Conservation (phyloP, 768 basidiomycete genomes). For the Neoboletus subvelutipes region DNA sequence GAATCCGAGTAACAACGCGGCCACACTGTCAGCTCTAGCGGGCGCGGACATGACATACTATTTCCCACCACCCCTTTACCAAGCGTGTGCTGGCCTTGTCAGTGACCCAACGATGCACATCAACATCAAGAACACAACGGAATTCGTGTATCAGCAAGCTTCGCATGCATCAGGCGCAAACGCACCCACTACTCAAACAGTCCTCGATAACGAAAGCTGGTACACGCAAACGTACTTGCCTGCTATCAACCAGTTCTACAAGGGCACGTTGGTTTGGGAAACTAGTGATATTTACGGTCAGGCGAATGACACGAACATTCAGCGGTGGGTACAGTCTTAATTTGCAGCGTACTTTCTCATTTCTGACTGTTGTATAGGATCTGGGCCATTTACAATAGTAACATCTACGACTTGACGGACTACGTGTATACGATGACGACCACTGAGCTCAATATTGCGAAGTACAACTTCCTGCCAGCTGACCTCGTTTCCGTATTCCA, state of each 20-base stretch:
- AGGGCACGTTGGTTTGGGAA: slow-evolving; percentile 59
- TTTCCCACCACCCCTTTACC: slow-evolving; percentile 57
- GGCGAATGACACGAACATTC: slow-evolving; percentile 37
- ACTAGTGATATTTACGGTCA: slow-evolving; percentile 36
- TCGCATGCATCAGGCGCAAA: slow-evolving; percentile 57
- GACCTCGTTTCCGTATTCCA: slow-evolving; percentile 52
- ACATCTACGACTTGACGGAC: slow-evolving; percentile 64
- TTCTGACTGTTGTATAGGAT: slow-evolving; percentile 33
- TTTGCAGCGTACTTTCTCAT: slow-evolving; percentile 9
- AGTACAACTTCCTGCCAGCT: slow-evolving; percentile 54
- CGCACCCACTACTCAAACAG: slow-evolving; percentile 37
- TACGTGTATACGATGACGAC: slow-evolving; percentile 60
- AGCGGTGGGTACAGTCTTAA: slow-evolving; percentile 25
- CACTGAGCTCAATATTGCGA: slow-evolving; percentile 40
- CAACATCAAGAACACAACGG: slow-evolving; percentile 47
- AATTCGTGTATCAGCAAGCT: slow-evolving; percentile 41
- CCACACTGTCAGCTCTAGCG: slow-evolving; percentile 51
- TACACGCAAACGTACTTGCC: slow-evolving; percentile 57
- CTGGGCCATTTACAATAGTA: slow-evolving; percentile 60
- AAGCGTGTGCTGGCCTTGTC: slow-evolving; percentile 62
- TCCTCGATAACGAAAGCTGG: slow-evolving; percentile 46
- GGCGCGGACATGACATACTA: slow-evolving; percentile 64
- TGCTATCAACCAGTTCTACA: slow-evolving; percentile 53
- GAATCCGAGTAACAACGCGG: slow-evolving; percentile 47
- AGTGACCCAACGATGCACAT: slow-evolving; percentile 42